Evolutionary conservation across 2,329 filamentous ascomycete genomes (phyloP), one percentile per base, ranked within the genome.

Genomic region (Penicillium digitatum): DNA sequence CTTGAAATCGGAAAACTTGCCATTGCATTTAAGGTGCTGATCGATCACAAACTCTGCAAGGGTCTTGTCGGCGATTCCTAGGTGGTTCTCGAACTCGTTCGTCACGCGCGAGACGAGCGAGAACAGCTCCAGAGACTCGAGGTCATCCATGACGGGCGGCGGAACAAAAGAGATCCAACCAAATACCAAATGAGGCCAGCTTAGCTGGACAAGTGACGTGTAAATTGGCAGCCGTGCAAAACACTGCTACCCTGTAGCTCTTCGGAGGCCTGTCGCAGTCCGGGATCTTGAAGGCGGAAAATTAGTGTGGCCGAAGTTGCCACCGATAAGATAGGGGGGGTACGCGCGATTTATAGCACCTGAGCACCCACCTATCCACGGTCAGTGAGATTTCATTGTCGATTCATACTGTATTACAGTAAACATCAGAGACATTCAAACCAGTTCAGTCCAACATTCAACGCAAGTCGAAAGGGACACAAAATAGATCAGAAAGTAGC

Each of bases 21-120:
- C 81, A 43, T 57, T 60, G 77, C 86, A 88, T 81, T 92, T 84
- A 71, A 87, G 76, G 66, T 95, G 90, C 71, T 96, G 88, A 58
- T 89, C 89, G 69, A 99, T 96, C 67, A 99, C 85, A 70, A 96
- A 99, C 74, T 99, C 94, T 64, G 94, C 92, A 26, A 99, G 85
- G 5, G 90, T 96, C 75, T 95, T 96, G 76, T 99, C 92, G 71
- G 84, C 88, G 66, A 96, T 85, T 53, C 92, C 90, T 56, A 97
- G 76, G 75, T 99, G 90, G 69, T 99, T 99, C 67, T 95, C 88
- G 50, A 99, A 81, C 75, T 99, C 94, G 18, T 89, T 93, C 14
- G 91, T 91, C 65, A 99, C 90, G 74, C 93, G 96, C 48, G 90
- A 94, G 54, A 97, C 91, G 68, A 99, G 86, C 66, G 92, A 96